Conservation (phyloP, 2,329 filamentous ascomycete genomes). For the Paraconiothyrium sp. region DNA sequence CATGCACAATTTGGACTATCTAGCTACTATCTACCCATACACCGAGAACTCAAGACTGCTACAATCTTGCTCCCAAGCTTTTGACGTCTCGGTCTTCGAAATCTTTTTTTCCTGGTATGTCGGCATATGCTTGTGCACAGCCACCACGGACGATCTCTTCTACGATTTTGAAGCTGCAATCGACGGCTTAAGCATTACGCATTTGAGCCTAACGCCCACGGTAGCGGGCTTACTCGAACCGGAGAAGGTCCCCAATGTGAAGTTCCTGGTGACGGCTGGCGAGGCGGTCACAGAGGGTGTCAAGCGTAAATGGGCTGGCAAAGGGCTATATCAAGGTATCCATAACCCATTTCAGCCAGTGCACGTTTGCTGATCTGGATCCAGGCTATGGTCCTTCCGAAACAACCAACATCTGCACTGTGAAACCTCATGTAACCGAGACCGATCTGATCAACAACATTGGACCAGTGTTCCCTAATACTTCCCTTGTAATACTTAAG, state of each 20-base stretch:
- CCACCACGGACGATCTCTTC: conserved; percentile 77
- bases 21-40: conserved; percentile 73
- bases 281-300: conserved; percentile 81
- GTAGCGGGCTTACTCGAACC: conserved; percentile 80
- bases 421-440: conserved; percentile 67
- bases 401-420: conserved; percentile 86
- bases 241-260: conserved; percentile 72
- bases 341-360: conserved; percentile 23
- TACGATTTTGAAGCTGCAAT: conserved; percentile 75
- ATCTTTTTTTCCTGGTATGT: conserved; percentile 85
- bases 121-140: conserved; percentile 81
- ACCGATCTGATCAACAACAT: conserved; percentile 76
- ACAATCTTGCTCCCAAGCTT: conserved; percentile 84
- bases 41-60: conserved; percentile 68
- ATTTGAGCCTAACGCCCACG: conserved; percentile 86
- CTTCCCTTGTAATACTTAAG: conserved; percentile 74
- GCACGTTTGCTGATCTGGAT: conserved; percentile 2
- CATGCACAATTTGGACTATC: conserved; percentile 74
- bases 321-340: conserved; percentile 74
- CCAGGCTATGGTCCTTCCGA: conserved; percentile 82
- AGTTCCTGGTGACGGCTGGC: conserved; percentile 82
- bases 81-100: conserved; percentile 89
- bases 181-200: conserved; percentile 71
- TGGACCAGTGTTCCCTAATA: conserved; percentile 78
- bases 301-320: conserved; percentile 72